phyloP scores from a whole-genome alignment of 225 moss, liverwort and hornwort species.

The Marchantia paleacea region DNA sequence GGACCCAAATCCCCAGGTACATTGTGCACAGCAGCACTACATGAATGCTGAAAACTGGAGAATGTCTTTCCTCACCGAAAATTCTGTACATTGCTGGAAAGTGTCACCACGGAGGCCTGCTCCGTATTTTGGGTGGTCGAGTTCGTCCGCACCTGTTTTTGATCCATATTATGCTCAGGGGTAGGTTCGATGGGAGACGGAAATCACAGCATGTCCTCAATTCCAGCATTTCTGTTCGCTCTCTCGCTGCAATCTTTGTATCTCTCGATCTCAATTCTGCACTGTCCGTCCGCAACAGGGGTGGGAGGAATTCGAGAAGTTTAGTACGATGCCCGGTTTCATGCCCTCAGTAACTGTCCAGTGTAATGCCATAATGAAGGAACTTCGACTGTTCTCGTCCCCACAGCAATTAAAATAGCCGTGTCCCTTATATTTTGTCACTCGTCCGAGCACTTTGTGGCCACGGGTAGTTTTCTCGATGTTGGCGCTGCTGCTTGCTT shows the following conservation, averaged over 20 bases:
- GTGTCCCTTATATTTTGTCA: neutral
- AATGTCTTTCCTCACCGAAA: conserved; percentile 29
- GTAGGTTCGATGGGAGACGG: conserved; percentile 10
- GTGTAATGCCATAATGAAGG: neutral
- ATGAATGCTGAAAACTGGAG: conserved; percentile 15
- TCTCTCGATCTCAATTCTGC: neutral
- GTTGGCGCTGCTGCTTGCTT: neutral
- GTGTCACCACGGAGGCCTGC: conserved; percentile 25
- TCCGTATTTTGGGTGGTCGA: conserved; percentile 12
- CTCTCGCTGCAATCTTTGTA: neutral
- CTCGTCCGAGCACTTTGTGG: neutral
- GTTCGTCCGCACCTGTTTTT: conserved; percentile 17
- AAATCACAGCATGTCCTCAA: neutral
- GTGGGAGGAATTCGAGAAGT: neutral
- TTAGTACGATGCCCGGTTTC: neutral
- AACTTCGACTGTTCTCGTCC: neutral
- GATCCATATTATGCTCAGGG: conserved; percentile 17
- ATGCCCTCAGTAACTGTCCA: neutral
- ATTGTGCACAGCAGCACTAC: neutral
- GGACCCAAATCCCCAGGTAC: conserved; percentile 5
- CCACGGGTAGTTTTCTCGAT: neutral
- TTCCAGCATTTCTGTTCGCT: neutral
- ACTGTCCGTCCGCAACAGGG: neutral
- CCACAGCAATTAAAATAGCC: neutral
- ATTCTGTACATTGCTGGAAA: conserved; percentile 29